Percentiles rank a stretch among this genome's conserved stretches.
Conservation (phyloP, 139 green algal species). For the Astrephomene gubernaculifera region DNA sequence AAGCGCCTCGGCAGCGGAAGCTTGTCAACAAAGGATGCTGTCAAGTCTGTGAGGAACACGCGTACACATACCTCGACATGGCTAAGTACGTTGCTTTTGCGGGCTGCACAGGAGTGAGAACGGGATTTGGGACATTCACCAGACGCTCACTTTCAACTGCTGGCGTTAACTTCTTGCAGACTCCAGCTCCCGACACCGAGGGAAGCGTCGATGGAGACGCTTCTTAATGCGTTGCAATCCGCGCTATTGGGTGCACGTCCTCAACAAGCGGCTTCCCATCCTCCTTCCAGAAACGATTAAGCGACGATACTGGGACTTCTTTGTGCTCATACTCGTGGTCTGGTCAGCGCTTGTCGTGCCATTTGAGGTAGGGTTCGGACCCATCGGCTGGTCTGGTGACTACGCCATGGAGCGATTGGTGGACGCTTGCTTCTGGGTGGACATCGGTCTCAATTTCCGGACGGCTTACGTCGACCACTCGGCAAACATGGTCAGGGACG, state of each 20-base stretch:
- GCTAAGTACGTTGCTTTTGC: slow-evolving; percentile 32
- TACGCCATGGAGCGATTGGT: slow-evolving; percentile 46
- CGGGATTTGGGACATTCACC: no score
- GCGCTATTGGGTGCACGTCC: slow-evolving; percentile 56
- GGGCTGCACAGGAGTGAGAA: no score
- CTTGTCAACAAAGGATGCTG: not conserved
- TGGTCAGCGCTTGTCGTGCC: slow-evolving; percentile 67
- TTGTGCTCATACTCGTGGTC: slow-evolving; percentile 69
- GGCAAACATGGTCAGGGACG: slow-evolving; percentile 63
- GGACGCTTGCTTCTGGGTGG: slow-evolving; percentile 66
- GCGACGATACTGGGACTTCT: slow-evolving; percentile 62
- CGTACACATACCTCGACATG: slow-evolving; percentile 40
- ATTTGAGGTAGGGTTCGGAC: slow-evolving; percentile 48
- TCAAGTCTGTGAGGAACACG: slow-evolving; percentile 20
- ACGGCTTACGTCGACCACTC: slow-evolving; percentile 73
- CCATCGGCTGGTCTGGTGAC: not conserved
- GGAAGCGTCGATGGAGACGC: slow-evolving; percentile 41
- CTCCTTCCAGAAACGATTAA: slow-evolving; percentile 46
- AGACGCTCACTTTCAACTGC: no score
- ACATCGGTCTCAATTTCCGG: slow-evolving; percentile 72
- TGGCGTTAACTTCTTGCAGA: slow-evolving; percentile 5
- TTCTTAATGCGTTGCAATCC: slow-evolving; percentile 45
- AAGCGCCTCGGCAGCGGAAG: slow-evolving; percentile 16
- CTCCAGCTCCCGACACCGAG: not conserved
- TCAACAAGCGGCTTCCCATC: slow-evolving; percentile 68